Evolutionary conservation across 2,329 filamentous ascomycete genomes (phyloP).

Genomic region (Microcyclosporella mali): DNA sequence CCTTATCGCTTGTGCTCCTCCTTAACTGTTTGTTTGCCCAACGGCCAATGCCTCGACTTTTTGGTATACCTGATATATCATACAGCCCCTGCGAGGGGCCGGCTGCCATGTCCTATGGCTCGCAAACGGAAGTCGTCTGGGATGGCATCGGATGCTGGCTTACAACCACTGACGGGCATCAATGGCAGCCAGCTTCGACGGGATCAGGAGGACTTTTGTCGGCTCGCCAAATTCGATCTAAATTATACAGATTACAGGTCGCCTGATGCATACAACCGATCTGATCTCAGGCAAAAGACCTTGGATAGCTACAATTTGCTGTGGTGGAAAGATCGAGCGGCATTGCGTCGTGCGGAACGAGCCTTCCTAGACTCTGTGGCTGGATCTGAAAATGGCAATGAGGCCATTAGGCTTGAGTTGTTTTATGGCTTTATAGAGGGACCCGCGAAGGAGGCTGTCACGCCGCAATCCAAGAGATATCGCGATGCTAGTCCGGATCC

Average conservation of each 20-base stretch:
- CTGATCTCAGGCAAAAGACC: neutral
- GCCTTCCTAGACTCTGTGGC: neutral
- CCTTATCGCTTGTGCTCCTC: no score
- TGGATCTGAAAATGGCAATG: neutral
- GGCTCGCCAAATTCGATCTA: neutral
- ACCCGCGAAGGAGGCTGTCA: neutral
- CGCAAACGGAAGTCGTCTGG: constrained; percentile 5
- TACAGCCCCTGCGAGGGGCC: no score
- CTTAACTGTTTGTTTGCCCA: no score
- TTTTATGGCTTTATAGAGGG: neutral
- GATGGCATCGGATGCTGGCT: no score
- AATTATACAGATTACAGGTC: neutral
- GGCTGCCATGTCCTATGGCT: neutral
- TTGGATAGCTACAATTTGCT: constrained; percentile 3
- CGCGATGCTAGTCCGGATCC: neutral
- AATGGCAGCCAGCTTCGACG: neutral
- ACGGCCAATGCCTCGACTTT: no score
- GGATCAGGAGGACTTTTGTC: constrained; percentile 5
- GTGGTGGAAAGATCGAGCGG: constrained; percentile 6
- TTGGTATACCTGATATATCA: no score
- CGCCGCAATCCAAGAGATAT: neutral
- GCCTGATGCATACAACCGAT: neutral
- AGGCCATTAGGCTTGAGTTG: constrained; percentile 1
- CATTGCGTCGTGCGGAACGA: constrained; percentile 1
- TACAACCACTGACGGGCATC: no score